Evolutionary conservation across 352 stramenopile genomes (phyloP), one percentile per base, ranked within the genome.

Genomic region (Phytopythium boreale): DNA sequence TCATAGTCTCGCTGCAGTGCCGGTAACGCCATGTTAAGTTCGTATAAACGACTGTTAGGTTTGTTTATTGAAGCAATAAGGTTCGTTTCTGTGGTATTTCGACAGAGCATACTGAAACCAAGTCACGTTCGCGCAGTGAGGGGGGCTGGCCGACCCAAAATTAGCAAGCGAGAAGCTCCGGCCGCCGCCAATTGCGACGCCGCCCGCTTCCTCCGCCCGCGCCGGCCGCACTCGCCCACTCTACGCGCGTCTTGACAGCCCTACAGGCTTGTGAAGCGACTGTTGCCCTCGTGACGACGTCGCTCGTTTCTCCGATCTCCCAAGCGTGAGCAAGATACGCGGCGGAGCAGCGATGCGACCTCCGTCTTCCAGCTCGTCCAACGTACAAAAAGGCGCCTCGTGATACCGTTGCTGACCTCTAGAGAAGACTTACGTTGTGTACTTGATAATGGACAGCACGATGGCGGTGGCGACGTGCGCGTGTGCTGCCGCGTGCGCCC

Each of bases 401-500:
- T 6, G 14, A 24, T 26, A 7, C 8, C 9, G 44, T n/a, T 1
- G 24, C 43, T 49, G 19, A 14, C 9, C 19, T 1, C 43, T 10
- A 26, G 20, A n/a, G 2, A n/a, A 5, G 2, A 31, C 51, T 43
- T 27, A 57, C 27, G 7, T 17, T n/a, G 8, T 55, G 22, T 8
- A 15, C 11, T 4, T 34, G 6, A 14, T 39, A 14, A 10, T 17
- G 22, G 12, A 24, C 34, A 50, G 37, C 44, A 39, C 12, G 58
- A 57, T 53, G 68, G 65, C 41, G 68, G 69, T 6, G 75, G 77
- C 34, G 92, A 94, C 51, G 88, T 96, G 31, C 82, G 80, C 59
- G 88, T 96, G 36, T 92, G 79, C 65, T 95, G 87, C 67, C 83
- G 88, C 61, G 82, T 95, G 59, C 82, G 87, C 14, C 88, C 88